phyloP scores from a whole-genome alignment of 345 rosid genomes.

The Eutrema heterophyllum region DNA sequence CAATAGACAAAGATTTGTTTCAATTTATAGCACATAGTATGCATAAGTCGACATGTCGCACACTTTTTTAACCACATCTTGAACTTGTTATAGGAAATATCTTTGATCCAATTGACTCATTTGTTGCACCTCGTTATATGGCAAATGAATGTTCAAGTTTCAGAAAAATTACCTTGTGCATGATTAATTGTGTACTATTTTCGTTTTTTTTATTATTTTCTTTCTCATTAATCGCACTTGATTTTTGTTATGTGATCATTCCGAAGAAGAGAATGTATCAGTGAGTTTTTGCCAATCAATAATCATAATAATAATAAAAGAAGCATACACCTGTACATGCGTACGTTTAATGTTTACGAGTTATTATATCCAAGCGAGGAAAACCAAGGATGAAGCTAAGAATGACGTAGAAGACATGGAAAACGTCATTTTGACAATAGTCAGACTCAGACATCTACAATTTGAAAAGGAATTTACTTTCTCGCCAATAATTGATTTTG shows the following conservation, averaged over 20 bases:
- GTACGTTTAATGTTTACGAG: neutral
- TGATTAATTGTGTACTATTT: neutral
- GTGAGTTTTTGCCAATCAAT: too few relatives aligned
- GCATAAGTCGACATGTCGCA: neutral
- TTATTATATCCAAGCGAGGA: neutral
- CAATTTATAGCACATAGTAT: neutral
- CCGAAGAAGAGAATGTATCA: neutral
- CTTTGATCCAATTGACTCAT: neutral
- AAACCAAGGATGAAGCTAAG: slow-evolving; percentile 4
- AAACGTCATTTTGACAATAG: neutral
- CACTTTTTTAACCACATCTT: neutral
- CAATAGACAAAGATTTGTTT: neutral
- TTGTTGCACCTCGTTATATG: neutral
- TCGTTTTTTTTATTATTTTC: neutral
- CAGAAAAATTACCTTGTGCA: neutral
- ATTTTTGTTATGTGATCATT: neutral
- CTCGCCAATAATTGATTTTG: neutral
- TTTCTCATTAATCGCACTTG: neutral
- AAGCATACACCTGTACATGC: neutral
- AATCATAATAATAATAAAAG: too few relatives aligned
- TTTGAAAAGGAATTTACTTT: neutral
- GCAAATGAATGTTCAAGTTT: neutral
- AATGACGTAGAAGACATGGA: slow-evolving; percentile 12
- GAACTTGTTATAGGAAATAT: neutral
- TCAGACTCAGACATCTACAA: slow-evolving; percentile 16